These are phyloP conservation scores for Teunomyces gatunensis DNA, from an alignment of 805 yeast species.

Conservation along the genomic window DNA sequence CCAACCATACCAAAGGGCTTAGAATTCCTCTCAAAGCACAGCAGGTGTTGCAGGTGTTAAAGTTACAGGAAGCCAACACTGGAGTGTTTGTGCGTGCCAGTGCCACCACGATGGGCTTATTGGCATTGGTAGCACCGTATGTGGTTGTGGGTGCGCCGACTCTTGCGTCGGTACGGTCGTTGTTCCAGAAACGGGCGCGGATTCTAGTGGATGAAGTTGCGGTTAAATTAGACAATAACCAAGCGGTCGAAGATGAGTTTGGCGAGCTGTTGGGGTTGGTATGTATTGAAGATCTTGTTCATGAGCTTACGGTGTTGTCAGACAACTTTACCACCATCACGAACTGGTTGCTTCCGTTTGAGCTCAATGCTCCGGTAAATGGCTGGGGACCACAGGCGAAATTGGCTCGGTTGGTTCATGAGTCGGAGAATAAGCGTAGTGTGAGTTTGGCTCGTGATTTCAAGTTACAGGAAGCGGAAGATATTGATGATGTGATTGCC, in stretches of 20 bases:
- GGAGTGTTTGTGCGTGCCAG: constrained; percentile 73
- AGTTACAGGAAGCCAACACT: constrained; percentile 57
- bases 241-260: constrained; percentile 67
- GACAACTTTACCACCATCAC: constrained; percentile 60
- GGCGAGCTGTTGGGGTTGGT: constrained; percentile 59
- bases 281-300: constrained; percentile 79
- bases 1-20: constrained; percentile 57
- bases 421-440: constrained; percentile 47
- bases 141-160: constrained; percentile 73
- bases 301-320: constrained; percentile 63
- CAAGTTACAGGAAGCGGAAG: constrained; percentile 60
- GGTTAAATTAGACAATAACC: constrained; percentile 57
- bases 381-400: constrained; percentile 76
- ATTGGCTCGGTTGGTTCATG: constrained; percentile 59
- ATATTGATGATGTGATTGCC: constrained; percentile 65
- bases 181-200: constrained; percentile 75
- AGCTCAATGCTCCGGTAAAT: constrained; percentile 62
- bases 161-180: constrained; percentile 65
- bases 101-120: constrained; percentile 55
- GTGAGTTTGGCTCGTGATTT: constrained; percentile 63
- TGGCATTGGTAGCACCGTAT: constrained; percentile 70
- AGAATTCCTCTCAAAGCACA: constrained; percentile 64
- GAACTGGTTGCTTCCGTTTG: constrained; percentile 68
- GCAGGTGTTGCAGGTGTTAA: constrained; percentile 57
- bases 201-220: constrained; percentile 31